Conservation (phyloP, 257 asterid genomes). For the Nicotiana attenuata region DNA sequence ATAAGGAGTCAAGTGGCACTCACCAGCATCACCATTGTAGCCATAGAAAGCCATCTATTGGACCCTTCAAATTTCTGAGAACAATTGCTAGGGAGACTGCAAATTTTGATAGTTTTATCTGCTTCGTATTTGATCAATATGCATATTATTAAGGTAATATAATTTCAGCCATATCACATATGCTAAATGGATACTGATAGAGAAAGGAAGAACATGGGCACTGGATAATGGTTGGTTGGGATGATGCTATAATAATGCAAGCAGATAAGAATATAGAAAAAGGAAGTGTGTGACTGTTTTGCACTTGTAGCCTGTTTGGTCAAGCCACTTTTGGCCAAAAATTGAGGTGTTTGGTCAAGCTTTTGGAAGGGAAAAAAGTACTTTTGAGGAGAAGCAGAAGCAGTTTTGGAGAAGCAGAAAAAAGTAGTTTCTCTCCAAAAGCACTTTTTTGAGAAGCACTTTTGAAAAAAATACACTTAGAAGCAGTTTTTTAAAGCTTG, state of each 20-base stretch:
- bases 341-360: too few relatives aligned
- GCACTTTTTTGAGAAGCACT: too few relatives aligned
- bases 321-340: too few relatives aligned
- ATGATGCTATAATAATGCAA: not conserved
- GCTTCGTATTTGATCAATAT: not conserved
- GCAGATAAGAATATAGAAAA: not conserved
- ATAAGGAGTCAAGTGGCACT: slow-evolving; percentile 35
- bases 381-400: too few relatives aligned
- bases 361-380: too few relatives aligned
- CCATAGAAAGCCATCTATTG: slow-evolving; percentile 51
- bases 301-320: too few relatives aligned
- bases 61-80: not conserved
- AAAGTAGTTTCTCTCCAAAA: too few relatives aligned
- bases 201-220: not conserved
- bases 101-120: not conserved
- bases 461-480: too few relatives aligned
- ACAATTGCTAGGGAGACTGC: not conserved
- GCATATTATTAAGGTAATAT: not conserved
- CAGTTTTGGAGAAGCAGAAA: too few relatives aligned
- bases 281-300: not conserved
- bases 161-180: not conserved
- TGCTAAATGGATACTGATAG: not conserved
- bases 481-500: too few relatives aligned
- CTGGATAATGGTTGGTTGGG: not conserved
- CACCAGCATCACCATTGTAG: slow-evolving; percentile 32